Conservation (phyloP, 352 stramenopile species). For the Saprolegnia diclina region DNA sequence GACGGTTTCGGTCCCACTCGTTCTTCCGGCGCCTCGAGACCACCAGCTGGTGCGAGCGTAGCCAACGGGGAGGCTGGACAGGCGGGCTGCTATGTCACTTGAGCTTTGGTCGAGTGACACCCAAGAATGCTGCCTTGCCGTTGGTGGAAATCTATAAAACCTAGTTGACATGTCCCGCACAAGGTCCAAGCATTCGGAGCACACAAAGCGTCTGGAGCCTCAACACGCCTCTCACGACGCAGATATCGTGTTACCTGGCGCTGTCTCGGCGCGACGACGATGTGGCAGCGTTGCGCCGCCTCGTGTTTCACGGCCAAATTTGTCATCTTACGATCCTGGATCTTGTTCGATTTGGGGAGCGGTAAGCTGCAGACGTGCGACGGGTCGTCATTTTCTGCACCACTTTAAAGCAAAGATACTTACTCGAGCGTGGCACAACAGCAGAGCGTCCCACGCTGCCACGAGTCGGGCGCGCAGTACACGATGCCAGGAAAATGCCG, state of each 20-base stretch:
- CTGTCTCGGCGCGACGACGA: too few species aligned
- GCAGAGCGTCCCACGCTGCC: not conserved
- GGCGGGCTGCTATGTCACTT: constrained; percentile 13
- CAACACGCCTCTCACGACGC: not conserved
- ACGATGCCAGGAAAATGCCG: too few species aligned
- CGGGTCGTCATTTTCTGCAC: not conserved
- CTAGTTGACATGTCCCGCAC: constrained; percentile 14
- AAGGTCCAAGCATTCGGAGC: not conserved
- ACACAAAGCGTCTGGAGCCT: not conserved
- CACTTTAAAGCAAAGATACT: not conserved
- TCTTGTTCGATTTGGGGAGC: constrained; percentile 13
- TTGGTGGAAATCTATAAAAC: not conserved
- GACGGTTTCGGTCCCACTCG: not conserved
- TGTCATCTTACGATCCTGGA: not conserved
- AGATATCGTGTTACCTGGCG: not conserved
- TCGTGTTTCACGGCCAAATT: not conserved
- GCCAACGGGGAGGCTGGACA: too few species aligned
- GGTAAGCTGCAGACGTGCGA: constrained; percentile 11
- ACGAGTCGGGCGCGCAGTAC: not conserved
- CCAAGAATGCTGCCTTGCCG: not conserved
- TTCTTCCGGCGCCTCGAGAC: not conserved
- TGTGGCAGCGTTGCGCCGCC: not conserved
- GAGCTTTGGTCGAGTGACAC: constrained; percentile 3
- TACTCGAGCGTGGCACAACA: not conserved
- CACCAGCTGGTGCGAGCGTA: not conserved